Conservation (phyloP, 345 rosid genomes). For the Leavenworthia alabamica region DNA sequence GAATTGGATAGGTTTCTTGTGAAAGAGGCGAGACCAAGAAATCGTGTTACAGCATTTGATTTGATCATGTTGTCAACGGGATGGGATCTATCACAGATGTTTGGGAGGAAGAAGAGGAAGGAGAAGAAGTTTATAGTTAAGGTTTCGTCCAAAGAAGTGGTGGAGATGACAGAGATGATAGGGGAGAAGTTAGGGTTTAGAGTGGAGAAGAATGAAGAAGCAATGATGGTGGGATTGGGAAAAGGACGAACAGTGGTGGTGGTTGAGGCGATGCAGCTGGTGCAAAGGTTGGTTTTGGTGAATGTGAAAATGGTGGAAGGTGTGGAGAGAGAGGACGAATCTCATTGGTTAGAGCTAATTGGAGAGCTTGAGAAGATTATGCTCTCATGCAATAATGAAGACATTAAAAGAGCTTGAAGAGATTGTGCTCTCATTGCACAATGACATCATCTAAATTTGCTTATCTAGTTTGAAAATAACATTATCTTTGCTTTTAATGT, state of each 20-base stretch:
- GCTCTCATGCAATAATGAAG: conserved; percentile 48
- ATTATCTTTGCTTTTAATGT: conserved; percentile 1
- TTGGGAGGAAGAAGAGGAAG: conserved; percentile 40
- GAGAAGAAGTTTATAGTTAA: conserved; percentile 56
- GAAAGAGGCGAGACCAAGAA: conserved; percentile 16
- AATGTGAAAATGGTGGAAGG: conserved; percentile 50
- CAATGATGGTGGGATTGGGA: conserved; percentile 43
- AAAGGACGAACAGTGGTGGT: conserved; percentile 46
- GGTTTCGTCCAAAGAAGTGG: conserved; percentile 43
- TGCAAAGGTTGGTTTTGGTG: conserved; percentile 44
- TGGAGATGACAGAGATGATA: conserved; percentile 48
- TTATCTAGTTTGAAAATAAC: background rate
- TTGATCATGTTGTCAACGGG: conserved; percentile 67
- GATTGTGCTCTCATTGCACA: conserved; percentile 61
- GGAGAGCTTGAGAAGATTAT: conserved; percentile 58
- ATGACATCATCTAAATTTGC: conserved; percentile 7
- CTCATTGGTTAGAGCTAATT: conserved; percentile 50
- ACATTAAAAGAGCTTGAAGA: conserved; percentile 42
- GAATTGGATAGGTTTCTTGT: conserved; percentile 1
- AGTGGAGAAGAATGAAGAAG: conserved; percentile 52
- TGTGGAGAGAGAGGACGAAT: conserved; percentile 34
- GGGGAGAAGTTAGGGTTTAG: conserved; percentile 64
- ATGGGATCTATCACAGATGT: conserved; percentile 60
- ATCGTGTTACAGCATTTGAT: conserved; percentile 56
- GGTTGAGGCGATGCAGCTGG: conserved; percentile 47